A percentile compares a stretch with the other conserved stretches of the same genome.
phyloP scores from a whole-genome alignment of 2,329 filamentous ascomycete genomes.

The Fusarium aywerte region DNA sequence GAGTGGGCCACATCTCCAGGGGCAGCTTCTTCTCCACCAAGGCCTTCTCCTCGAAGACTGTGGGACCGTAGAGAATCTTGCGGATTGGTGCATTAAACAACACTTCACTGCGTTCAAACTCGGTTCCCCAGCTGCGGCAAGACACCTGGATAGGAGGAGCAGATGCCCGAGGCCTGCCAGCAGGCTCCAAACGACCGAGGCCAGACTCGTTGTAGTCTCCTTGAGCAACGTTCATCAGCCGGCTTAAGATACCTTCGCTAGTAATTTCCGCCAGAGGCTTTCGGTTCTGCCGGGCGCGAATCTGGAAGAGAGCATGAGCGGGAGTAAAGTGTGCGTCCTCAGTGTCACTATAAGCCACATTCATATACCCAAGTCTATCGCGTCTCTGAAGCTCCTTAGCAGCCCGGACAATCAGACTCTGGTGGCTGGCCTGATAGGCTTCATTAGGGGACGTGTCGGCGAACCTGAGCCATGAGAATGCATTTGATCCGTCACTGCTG shows the following conservation, averaged over 20 bases:
- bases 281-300: constrained; percentile 75
- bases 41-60: constrained; percentile 73
- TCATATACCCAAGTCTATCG: constrained; percentile 72
- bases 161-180: constrained; percentile 78
- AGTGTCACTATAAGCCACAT: constrained; percentile 75
- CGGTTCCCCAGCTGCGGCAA: constrained; percentile 73
- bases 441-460: constrained; percentile 80
- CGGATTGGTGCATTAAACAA: constrained; percentile 84
- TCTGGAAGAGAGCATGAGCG: constrained; percentile 82
- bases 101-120: constrained; percentile 74
- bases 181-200: constrained; percentile 81
- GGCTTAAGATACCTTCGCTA: constrained; percentile 75
- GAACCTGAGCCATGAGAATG: constrained; percentile 93
- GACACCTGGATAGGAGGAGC: constrained; percentile 87
- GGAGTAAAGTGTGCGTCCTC: constrained; percentile 73
- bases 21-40: constrained; percentile 80
- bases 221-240: constrained; percentile 82
- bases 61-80: constrained; percentile 76
- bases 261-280: constrained; percentile 76
- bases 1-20: constrained; percentile 69
- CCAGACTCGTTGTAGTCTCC: constrained; percentile 74
- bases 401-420: constrained; percentile 79
- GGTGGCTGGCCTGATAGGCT: constrained; percentile 74
- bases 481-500: constrained; percentile 68
- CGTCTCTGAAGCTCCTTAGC: constrained; percentile 65